phyloP scores from a whole-genome alignment of 169 alveolate species.

The Plasmodium falciparum region DNA sequence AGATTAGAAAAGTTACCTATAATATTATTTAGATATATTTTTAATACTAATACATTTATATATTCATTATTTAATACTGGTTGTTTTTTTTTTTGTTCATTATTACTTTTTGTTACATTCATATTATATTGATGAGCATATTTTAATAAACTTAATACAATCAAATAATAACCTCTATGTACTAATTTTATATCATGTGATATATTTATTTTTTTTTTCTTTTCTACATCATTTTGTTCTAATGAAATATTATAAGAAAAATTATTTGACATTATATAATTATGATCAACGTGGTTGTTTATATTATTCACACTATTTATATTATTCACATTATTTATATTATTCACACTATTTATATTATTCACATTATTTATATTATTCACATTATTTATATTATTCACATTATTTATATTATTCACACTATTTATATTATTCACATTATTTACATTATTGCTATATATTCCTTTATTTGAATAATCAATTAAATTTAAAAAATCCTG shows the following conservation, averaged over 20 bases:
- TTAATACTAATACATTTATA: constrained; percentile 40
- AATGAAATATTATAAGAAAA: background rate
- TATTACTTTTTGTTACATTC: constrained; percentile 22
- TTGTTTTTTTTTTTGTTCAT: constrained; percentile 43
- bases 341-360: background rate
- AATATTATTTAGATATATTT: constrained; percentile 34
- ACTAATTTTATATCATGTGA: background rate
- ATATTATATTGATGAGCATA: constrained; percentile 31
- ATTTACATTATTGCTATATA: background rate
- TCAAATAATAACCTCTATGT: constrained; percentile 23
- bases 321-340: background rate
- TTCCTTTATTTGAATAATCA: constrained; percentile 4
- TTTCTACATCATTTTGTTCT: background rate
- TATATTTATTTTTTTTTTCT: background rate
- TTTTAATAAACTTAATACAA: constrained; percentile 40
- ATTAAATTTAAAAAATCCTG: too few relatives aligned
- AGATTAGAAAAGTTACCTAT: constrained; percentile 48
- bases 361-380: background rate
- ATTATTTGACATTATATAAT: background rate
- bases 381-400: background rate
- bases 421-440: background rate
- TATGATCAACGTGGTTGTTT: constrained; percentile 5
- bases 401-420: background rate
- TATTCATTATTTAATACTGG: constrained; percentile 45
- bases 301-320: constrained; percentile 1